Evolutionary conservation across 1,284 basidiomycete species (phyloP).

Genomic region (Cryptococcus sp.): DNA sequence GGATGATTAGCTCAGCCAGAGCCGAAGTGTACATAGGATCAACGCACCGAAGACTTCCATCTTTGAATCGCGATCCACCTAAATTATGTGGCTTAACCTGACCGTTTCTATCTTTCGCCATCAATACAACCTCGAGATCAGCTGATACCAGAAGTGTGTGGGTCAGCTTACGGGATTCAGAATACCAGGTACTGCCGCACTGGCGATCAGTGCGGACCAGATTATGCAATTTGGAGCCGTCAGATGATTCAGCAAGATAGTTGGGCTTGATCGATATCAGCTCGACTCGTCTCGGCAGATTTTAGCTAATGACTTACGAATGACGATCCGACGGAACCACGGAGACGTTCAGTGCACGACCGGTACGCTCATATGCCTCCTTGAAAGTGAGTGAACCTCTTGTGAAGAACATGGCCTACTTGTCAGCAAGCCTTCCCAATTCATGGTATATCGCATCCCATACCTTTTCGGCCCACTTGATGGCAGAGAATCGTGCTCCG

Average conservation of each 20-base stretch:
- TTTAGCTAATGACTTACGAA: slow-evolving; percentile 56
- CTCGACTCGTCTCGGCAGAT: neutral
- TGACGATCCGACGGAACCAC: slow-evolving; percentile 93
- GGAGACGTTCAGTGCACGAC: slow-evolving; percentile 84
- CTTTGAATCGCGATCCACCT: slow-evolving; percentile 80
- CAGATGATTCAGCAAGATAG: slow-evolving; percentile 90
- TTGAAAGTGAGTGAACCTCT: slow-evolving; percentile 91
- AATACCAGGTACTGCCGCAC: slow-evolving; percentile 49
- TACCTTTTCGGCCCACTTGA: slow-evolving; percentile 88
- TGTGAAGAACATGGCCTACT: slow-evolving; percentile 75
- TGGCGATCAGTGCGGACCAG: slow-evolving; percentile 52
- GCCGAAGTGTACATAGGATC: neutral
- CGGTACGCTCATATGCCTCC: slow-evolving; percentile 90
- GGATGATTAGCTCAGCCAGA: slow-evolving; percentile 5
- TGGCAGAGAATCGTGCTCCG: slow-evolving; percentile 88
- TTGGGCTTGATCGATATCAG: slow-evolving; percentile 62
- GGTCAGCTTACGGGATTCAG: slow-evolving; percentile 37
- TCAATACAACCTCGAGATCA: slow-evolving; percentile 82
- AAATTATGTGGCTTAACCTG: slow-evolving; percentile 87
- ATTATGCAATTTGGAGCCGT: slow-evolving; percentile 82
- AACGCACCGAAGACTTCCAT: slow-evolving; percentile 72
- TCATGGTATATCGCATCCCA: slow-evolving; percentile 1
- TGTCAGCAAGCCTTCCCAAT: slow-evolving; percentile 33
- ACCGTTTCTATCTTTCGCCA: slow-evolving; percentile 86
- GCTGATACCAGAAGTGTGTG: slow-evolving; percentile 26